Conservation (phyloP, 208 protist genomes). For the Leishmania major region DNA sequence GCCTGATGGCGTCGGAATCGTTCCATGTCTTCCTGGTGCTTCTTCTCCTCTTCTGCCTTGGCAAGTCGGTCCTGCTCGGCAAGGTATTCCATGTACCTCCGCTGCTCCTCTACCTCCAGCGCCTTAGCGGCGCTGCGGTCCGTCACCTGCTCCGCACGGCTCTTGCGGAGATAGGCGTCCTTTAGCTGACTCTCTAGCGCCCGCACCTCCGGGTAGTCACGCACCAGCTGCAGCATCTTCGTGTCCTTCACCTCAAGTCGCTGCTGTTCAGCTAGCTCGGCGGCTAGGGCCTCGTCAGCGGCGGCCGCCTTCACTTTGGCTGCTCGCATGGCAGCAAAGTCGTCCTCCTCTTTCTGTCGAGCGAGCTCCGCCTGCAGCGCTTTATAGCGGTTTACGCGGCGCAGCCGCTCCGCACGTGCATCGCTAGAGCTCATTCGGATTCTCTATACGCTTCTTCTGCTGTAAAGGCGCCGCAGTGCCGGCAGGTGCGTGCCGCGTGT, state of each 20-base stretch:
- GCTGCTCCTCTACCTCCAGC: slow-evolving; percentile 57
- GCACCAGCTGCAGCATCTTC: slow-evolving; percentile 91
- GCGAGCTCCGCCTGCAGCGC: slow-evolving; percentile 86
- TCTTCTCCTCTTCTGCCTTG: slow-evolving; percentile 65
- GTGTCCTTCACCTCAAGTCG: slow-evolving; percentile 64
- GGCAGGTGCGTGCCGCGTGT: background rate
- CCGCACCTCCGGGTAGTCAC: slow-evolving; percentile 81
- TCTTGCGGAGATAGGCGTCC: slow-evolving; percentile 78
- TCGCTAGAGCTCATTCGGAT: slow-evolving; percentile 36
- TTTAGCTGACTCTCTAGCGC: slow-evolving; percentile 73
- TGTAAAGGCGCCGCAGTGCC: background rate
- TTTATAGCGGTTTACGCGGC: slow-evolving; percentile 86
- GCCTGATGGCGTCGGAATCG: slow-evolving; percentile 75
- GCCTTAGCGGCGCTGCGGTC: slow-evolving; percentile 48
- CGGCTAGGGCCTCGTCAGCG: slow-evolving; percentile 74
- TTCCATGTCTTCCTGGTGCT: slow-evolving; percentile 59
- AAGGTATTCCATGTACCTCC: slow-evolving; percentile 60
- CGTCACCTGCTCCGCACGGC: slow-evolving; percentile 73
- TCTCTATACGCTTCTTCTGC: background rate
- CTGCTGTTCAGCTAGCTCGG: slow-evolving; percentile 82
- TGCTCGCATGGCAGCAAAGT: slow-evolving; percentile 55
- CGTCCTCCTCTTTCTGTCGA: slow-evolving; percentile 72
- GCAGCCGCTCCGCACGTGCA: slow-evolving; percentile 77
- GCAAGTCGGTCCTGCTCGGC: slow-evolving; percentile 47
- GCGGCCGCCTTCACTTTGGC: slow-evolving; percentile 51